phyloP scores from a whole-genome alignment of 768 basidiomycete genomes.

The Udeniomyces megalosporus region DNA sequence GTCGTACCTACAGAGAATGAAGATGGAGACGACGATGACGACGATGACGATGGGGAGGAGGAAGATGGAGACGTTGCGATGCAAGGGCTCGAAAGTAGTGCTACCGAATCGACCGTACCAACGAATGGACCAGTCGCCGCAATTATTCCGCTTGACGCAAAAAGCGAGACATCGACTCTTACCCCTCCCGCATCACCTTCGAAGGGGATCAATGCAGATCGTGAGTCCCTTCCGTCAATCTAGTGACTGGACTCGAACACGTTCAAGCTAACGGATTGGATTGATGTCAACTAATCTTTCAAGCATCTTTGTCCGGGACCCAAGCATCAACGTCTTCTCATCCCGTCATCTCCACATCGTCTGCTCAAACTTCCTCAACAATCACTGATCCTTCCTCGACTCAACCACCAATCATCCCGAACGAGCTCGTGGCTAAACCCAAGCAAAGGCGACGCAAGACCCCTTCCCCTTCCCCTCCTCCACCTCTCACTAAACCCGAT shows the following conservation, averaged over 20 bases:
- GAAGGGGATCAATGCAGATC: too few relatives aligned
- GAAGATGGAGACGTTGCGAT: neutral
- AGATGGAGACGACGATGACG: neutral
- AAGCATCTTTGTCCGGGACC: neutral
- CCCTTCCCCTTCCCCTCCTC: neutral
- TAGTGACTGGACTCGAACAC: neutral
- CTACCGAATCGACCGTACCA: too few relatives aligned
- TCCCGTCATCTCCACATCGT: neutral
- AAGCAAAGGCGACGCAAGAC: neutral
- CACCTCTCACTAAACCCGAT: constrained; percentile 1
- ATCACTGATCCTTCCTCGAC: neutral
- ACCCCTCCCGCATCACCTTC: too few relatives aligned
- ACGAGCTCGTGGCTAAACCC: neutral
- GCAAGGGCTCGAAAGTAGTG: too few relatives aligned
- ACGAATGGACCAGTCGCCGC: too few relatives aligned
- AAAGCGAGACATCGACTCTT: too few relatives aligned
- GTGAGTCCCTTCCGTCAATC: neutral
- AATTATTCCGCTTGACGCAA: too few relatives aligned
- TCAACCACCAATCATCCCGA: neutral
- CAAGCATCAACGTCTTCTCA: neutral
- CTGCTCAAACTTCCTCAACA: neutral
- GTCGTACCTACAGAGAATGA: neutral
- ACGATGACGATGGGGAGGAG: neutral
- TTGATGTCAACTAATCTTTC: neutral
- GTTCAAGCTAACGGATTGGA: neutral